Evolutionary conservation across 2,329 filamentous ascomycete genomes (phyloP), one percentile per base, ranked within the genome.

Genomic region (Trichoderma gracile): DNA sequence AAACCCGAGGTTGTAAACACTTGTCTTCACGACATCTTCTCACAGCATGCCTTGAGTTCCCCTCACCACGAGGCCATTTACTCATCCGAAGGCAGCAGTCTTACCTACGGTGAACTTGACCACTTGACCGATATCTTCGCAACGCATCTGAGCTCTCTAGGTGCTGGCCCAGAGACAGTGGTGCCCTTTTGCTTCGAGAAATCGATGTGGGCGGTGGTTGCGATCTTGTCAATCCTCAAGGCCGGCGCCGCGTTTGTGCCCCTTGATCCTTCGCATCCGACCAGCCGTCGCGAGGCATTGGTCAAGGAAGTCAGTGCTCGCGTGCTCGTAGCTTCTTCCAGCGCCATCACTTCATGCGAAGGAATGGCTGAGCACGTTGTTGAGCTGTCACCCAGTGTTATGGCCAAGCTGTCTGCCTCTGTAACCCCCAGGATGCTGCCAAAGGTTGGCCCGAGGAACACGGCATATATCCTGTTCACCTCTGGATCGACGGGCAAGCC

Each of bases 201-300:
- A 67, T 71, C 64, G 3, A 45, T 59, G 38, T 69, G 66, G 67
- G 64, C 68, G 12, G 38, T 69, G 7, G 67, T 73, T 1, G 69
- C 69, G 1, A 69, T 72, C 47, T 27, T 74, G 5, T 69, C 58
- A 19, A 66, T 73, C 30, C 63, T 74, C 33, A 72, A 73, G 55
- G 66, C 71, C 9, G 74, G 73, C 3, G 72, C 68, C 23, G 71
- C 33, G 65, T 69, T 67, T 56, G 68, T 75, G 9, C 57, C 69
- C 64, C 66, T 77, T 23, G 74, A 75, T 53, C 62, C 67, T 2
- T 59, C 65, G 12, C 62, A 67, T 38, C 69, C 69, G 7, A 14
- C 21, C 8, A 38, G 19, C 7, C 65, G 62, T 9, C 53, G 50
- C 8, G n/a, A 66, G 14, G 46, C 54, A 2, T 45, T 71, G 9